These are phyloP conservation scores for Fonsecaea multimorphosa DNA, from an alignment of 2,329 filamentous ascomycete genomes.

Conservation along the genomic window DNA sequence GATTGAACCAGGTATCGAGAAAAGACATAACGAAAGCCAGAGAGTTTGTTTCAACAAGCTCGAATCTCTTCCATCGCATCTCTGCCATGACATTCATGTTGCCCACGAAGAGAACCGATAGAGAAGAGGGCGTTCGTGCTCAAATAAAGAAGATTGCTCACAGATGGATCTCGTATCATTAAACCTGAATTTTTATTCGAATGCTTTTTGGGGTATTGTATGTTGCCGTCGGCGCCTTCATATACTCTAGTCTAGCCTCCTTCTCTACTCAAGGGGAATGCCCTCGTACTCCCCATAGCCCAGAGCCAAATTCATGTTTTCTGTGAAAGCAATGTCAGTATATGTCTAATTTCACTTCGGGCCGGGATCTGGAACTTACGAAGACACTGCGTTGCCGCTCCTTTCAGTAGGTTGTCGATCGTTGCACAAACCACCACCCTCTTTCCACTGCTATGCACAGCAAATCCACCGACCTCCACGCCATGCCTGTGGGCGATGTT, in stretches of 20 bases:
- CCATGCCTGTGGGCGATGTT: slow-evolving; percentile 83
- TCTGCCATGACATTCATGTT: neutral
- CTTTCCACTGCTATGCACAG: slow-evolving; percentile 87
- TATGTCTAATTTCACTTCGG: slow-evolving; percentile 3
- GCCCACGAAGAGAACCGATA: neutral
- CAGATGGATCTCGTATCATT: slow-evolving; percentile 2
- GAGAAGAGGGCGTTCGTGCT: neutral
- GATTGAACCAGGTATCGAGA: neutral
- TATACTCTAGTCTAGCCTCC: neutral
- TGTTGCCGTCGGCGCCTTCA: slow-evolving; percentile 3
- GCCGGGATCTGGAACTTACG: slow-evolving; percentile 65
- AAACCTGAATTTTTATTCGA: slow-evolving; percentile 2
- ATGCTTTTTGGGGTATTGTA: slow-evolving; percentile 5
- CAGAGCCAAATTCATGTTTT: slow-evolving; percentile 93
- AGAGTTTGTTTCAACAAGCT: neutral
- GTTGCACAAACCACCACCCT: slow-evolving; percentile 92
- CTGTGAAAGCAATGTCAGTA: slow-evolving; percentile 48
- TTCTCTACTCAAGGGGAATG: slow-evolving; percentile 65
- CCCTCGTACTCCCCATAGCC: slow-evolving; percentile 89
- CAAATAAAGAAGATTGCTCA: slow-evolving; percentile 20
- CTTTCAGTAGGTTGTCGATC: slow-evolving; percentile 93
- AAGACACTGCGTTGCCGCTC: slow-evolving; percentile 88
- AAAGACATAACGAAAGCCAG: neutral
- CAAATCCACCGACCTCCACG: slow-evolving; percentile 93
- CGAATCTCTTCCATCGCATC: neutral